A percentile compares a stretch with the other conserved stretches of the same genome.
Evolutionary conservation across 2,329 filamentous ascomycete species (phyloP).

Genomic region (Ascochyta viciae-villosae): DNA sequence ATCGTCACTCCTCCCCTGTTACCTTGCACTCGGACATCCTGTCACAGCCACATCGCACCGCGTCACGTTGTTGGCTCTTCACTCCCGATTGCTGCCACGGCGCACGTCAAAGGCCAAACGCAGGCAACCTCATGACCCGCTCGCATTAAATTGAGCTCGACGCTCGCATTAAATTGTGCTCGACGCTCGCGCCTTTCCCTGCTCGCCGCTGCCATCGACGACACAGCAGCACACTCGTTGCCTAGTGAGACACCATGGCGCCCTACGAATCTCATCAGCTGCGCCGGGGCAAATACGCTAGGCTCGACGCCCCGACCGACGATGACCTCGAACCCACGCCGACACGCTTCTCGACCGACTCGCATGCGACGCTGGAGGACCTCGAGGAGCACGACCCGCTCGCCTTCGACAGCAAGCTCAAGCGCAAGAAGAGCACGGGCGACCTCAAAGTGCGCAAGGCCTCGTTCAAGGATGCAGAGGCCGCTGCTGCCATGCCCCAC

Average conservation of each 20-base stretch:
- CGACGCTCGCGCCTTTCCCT: constrained; percentile 11
- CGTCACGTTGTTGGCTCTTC: neutral
- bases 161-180: constrained; percentile 13
- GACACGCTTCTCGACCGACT: constrained; percentile 47
- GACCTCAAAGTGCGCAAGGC: constrained; percentile 44
- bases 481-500: constrained; percentile 6
- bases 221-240: neutral
- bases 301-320: constrained; percentile 45
- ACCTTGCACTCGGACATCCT: neutral
- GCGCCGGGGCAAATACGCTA: constrained; percentile 48
- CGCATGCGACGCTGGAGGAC: constrained; percentile 46
- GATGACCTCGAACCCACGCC: constrained; percentile 40
- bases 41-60: neutral
- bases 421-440: constrained; percentile 50
- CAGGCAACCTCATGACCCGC: constrained; percentile 14
- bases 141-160: constrained; percentile 16
- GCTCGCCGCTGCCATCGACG: neutral
- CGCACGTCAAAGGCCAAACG: constrained; percentile 7
- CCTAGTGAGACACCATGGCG: constrained; percentile 26
- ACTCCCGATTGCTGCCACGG: constrained; percentile 1
- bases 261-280: constrained; percentile 43
- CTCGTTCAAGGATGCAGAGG: constrained; percentile 42
- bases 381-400: constrained; percentile 58
- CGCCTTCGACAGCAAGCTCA: constrained; percentile 50
- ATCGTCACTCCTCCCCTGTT: too few relatives aligned